phyloP scores from a whole-genome alignment of 2,329 filamentous ascomycete genomes.

The Epichloe aotearoae region DNA sequence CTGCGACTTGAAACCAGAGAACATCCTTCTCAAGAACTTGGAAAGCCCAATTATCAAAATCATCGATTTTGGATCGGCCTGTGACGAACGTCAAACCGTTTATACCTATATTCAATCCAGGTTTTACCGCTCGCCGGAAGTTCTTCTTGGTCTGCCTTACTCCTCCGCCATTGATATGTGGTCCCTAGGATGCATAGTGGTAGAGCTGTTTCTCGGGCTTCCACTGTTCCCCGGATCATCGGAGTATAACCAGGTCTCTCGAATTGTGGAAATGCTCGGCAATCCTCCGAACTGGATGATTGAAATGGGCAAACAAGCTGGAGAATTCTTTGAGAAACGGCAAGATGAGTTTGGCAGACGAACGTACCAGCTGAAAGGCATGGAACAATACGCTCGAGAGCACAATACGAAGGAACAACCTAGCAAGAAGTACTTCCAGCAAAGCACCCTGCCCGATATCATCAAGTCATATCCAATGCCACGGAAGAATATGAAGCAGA shows the following conservation, averaged over 20 bases:
- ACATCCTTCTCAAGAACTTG: slow-evolving; percentile 93
- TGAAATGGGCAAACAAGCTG: slow-evolving; percentile 94
- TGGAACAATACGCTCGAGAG: slow-evolving; percentile 95
- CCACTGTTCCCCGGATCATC: slow-evolving; percentile 94
- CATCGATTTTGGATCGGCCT: slow-evolving; percentile 97
- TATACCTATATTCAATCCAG: slow-evolving; percentile 98
- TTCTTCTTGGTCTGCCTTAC: slow-evolving; percentile 88
- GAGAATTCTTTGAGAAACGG: slow-evolving; percentile 91
- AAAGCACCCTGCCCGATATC: slow-evolving; percentile 86
- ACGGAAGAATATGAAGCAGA: slow-evolving; percentile 97
- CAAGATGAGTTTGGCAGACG: slow-evolving; percentile 85
- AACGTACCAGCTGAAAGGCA: slow-evolving; percentile 84
- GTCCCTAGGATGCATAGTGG: slow-evolving; percentile 96
- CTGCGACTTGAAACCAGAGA: slow-evolving; percentile 96
- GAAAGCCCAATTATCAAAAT: slow-evolving; percentile 99
- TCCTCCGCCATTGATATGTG: slow-evolving; percentile 99
- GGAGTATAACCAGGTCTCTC: slow-evolving; percentile 95
- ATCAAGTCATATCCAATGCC: slow-evolving; percentile 98
- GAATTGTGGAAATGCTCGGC: slow-evolving; percentile 96
- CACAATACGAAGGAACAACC: slow-evolving; percentile 96
- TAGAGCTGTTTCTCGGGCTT: slow-evolving; percentile 89
- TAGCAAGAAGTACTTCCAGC: slow-evolving; percentile 98
- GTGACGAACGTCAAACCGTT: slow-evolving; percentile 94
- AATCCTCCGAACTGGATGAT: slow-evolving; percentile 98
- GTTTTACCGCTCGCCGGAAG: slow-evolving; percentile 95